Evolutionary conservation across 306 rosid genomes (phyloP).

Genomic region (Astragalus glycyphyllos): DNA sequence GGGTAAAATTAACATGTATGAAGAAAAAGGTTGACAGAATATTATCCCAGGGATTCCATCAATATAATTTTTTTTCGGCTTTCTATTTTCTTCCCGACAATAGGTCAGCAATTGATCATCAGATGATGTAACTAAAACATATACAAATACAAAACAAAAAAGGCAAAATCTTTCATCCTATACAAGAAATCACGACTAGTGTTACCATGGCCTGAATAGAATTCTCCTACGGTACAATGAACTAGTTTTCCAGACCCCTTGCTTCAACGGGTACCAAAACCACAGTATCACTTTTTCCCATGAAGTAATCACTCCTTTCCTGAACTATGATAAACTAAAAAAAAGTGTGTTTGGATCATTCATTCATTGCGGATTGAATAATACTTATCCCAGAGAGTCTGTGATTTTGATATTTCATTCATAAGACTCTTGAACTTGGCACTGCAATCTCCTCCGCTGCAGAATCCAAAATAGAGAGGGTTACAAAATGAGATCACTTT

Average conservation of each 20-base stretch:
- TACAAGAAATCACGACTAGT: slow-evolving; percentile 51
- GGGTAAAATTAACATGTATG: not conserved
- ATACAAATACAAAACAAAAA: slow-evolving; percentile 24
- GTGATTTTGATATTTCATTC: slow-evolving; percentile 85
- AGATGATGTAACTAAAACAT: slow-evolving; percentile 32
- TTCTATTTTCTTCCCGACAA: slow-evolving; percentile 8
- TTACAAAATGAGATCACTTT: no score
- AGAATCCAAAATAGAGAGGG: slow-evolving; percentile 21
- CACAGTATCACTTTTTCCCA: slow-evolving; percentile 23
- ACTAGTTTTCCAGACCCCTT: slow-evolving; percentile 37
- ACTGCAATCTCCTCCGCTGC: slow-evolving; percentile 98
- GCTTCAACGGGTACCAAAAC: slow-evolving; percentile 36
- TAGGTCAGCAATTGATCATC: slow-evolving; percentile 25
- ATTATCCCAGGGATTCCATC: slow-evolving; percentile 12
- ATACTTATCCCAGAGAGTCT: slow-evolving; percentile 77
- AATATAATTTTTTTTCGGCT: slow-evolving; percentile 5
- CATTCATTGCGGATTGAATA: slow-evolving; percentile 90
- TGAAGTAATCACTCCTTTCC: slow-evolving; percentile 32
- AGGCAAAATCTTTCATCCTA: slow-evolving; percentile 47
- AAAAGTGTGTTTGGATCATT: slow-evolving; percentile 51
- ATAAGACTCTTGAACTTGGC: slow-evolving; percentile 90
- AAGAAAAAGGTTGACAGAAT: not conserved
- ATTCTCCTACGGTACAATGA: slow-evolving; percentile 37
- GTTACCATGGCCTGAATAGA: slow-evolving; percentile 38
- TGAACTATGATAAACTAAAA: not conserved